Conservation (phyloP, 2,329 filamentous ascomycete genomes). For the Phyllosticta ampelicida region DNA sequence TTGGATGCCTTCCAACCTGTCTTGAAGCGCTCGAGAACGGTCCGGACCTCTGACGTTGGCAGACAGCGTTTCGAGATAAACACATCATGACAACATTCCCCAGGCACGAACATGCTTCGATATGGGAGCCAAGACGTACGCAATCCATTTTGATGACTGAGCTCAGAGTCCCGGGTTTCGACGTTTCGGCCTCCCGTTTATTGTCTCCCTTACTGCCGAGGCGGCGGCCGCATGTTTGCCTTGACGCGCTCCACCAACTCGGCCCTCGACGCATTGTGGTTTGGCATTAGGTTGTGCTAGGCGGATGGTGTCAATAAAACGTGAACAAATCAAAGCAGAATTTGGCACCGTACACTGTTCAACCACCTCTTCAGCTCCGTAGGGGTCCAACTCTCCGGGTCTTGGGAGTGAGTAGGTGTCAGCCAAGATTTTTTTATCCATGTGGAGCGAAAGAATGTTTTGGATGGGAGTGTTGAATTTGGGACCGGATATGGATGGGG, state of each 20-base stretch:
- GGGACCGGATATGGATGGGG: slow-evolving; percentile 1
- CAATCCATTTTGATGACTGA: background rate
- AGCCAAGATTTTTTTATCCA: background rate
- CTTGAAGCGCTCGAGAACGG: background rate
- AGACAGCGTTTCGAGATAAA: background rate
- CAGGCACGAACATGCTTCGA: background rate
- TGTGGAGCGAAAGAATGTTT: background rate
- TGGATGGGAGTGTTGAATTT: background rate
- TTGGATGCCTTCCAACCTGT: background rate
- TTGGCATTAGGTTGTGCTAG: slow-evolving; percentile 54
- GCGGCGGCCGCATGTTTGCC: slow-evolving; percentile 50
- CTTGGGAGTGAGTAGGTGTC: slow-evolving; percentile 25
- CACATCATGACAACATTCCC: background rate
- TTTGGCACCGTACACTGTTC: slow-evolving; percentile 49
- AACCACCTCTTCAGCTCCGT: slow-evolving; percentile 77
- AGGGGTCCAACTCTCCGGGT: slow-evolving; percentile 61
- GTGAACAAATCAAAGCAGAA: background rate
- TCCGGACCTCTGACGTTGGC: background rate
- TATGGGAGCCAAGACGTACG: background rate
- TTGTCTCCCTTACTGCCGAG: background rate
- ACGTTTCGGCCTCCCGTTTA: background rate
- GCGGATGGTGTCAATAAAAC: background rate
- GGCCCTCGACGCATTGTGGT: slow-evolving; percentile 47
- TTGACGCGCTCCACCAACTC: slow-evolving; percentile 59
- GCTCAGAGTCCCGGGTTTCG: background rate